These are phyloP conservation scores for Barnettozyma salicaria DNA, from an alignment of 805 yeast species.

Conservation along the genomic window DNA sequence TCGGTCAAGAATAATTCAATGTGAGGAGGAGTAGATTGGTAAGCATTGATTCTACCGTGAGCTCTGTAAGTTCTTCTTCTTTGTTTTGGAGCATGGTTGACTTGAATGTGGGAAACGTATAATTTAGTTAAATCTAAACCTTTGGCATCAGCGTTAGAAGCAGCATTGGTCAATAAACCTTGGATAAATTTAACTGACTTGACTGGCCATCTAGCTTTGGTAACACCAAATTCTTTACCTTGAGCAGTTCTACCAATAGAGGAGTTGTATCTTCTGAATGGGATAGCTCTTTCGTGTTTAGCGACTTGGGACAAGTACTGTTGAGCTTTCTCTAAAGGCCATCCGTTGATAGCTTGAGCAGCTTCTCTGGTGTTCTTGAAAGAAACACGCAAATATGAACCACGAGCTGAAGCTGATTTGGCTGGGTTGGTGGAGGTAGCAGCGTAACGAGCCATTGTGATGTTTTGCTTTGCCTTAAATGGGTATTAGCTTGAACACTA, in stretches of 20 bases:
- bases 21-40: constrained; percentile 98
- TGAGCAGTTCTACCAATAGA: constrained; percentile 99
- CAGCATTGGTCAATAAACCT: constrained; percentile 95
- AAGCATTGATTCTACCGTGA: constrained; percentile 99
- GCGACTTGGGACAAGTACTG: constrained; percentile 91
- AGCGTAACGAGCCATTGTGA: constrained; percentile 96
- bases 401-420: constrained; percentile 98
- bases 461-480: constrained; percentile 1
- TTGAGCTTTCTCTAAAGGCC: constrained; percentile 96
- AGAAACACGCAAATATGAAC: constrained; percentile 98
- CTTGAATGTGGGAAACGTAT: constrained; percentile 97
- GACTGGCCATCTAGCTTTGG: constrained; percentile 99
- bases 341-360: constrained; percentile 96
- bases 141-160: constrained; percentile 98
- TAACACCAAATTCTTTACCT: constrained; percentile 99
- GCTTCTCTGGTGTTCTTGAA: constrained; percentile 99
- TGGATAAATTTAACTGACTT: constrained; percentile 94
- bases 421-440: constrained; percentile 99
- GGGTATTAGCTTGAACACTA: not conserved
- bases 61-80: constrained; percentile 99
- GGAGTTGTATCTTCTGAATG: constrained; percentile 96
- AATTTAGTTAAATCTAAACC: constrained; percentile 95
- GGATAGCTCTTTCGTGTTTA: constrained; percentile 99
- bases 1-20: constrained; percentile 96
- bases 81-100: constrained; percentile 99